Evolutionary conservation across 2,329 filamentous ascomycete genomes (phyloP).

Genomic region (Fusarium lateritium): DNA sequence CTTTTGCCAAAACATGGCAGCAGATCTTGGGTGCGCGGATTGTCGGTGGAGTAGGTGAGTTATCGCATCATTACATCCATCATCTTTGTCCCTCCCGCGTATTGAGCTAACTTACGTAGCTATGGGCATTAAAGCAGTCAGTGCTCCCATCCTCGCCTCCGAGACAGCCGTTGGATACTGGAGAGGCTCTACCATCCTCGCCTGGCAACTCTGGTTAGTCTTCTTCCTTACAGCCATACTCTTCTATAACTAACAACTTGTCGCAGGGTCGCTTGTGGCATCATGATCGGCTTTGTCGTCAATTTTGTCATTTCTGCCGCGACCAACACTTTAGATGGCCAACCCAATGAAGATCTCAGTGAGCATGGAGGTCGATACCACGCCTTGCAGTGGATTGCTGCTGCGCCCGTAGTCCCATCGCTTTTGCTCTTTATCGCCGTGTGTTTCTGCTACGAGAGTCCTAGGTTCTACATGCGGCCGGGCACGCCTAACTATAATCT

Average conservation of each 20-base stretch:
- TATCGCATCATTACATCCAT: accelerated
- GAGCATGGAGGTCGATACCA: slow-evolving; percentile 18
- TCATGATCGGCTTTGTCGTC: slow-evolving; percentile 45
- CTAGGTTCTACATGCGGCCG: slow-evolving; percentile 57
- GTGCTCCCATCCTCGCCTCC: slow-evolving; percentile 62
- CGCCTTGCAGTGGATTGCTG: slow-evolving; percentile 53
- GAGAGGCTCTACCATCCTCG: slow-evolving; percentile 63
- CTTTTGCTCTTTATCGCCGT: slow-evolving; percentile 53
- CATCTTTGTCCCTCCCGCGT: not conserved
- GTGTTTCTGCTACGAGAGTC: slow-evolving; percentile 58
- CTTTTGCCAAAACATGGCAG: slow-evolving; percentile 51
- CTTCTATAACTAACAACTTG: not conserved
- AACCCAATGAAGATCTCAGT: not conserved
- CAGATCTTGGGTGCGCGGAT: slow-evolving; percentile 51
- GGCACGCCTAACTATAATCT: slow-evolving; percentile 54
- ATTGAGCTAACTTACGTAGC: slow-evolving; percentile 43
- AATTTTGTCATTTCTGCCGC: slow-evolving; percentile 38
- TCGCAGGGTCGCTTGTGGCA: slow-evolving; percentile 45
- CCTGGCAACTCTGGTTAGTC: slow-evolving; percentile 62
- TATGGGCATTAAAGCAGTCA: slow-evolving; percentile 66
- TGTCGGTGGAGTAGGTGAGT: slow-evolving; percentile 35
- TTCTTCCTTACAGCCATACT: slow-evolving; percentile 26
- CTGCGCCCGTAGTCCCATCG: slow-evolving; percentile 54
- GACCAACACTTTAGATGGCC: slow-evolving; percentile 10
- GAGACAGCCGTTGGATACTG: slow-evolving; percentile 64